Evolutionary conservation across 371 early-diverging fungal genomes (phyloP), one percentile per base, ranked within the genome.

Genomic region (Paraphysoderma sedebokerense): DNA sequence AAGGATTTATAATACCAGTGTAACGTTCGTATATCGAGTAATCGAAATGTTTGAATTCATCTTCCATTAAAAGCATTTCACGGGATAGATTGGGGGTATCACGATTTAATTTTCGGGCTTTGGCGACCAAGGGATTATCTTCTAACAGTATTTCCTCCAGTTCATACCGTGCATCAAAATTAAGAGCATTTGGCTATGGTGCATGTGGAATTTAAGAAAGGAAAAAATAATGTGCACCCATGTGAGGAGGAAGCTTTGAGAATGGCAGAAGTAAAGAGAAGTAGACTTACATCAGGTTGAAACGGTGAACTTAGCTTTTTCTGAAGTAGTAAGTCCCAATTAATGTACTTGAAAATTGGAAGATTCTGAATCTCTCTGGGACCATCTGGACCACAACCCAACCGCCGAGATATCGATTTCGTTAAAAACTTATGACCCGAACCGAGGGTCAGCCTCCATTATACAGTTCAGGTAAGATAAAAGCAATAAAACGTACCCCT

Each of bases 251-350:
- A n/a, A n/a, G n/a, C n/a, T n/a, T n/a, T n/a, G n/a, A n/a, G n/a
- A n/a, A n/a, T n/a, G n/a, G n/a, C n/a, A n/a, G n/a, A n/a, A n/a
- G n/a, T n/a, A 20, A 20, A 35, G 36, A 48, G 41, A 33, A 51
- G 19, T 41, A n/a, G n/a, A 54, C 58, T 49, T 55, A 72, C 68
- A 35, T 68, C 72, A 26, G 82, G 82, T 23, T 67, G 62, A 42
- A 77, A 79, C 0, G 82, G 80, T 5, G 82, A 67, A 1, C 47
- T 49, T 1, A 67, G 66, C 48, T 70, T 61, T 47, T 81, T 78
- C 6, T 53, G 41, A 12, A 62, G 62, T 6, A 82, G 49, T 20
- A 56, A 50, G 31, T 68, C 65, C 79, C 80, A 82, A 1, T 67
- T 61, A 13, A 75, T 60, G 12, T 54, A 63, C 17, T 58, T n/a